A percentile compares a stretch with the other conserved stretches of the same genome.
Conservation (phyloP, 2,329 filamentous ascomycete species). For the Cytospora mali region DNA sequence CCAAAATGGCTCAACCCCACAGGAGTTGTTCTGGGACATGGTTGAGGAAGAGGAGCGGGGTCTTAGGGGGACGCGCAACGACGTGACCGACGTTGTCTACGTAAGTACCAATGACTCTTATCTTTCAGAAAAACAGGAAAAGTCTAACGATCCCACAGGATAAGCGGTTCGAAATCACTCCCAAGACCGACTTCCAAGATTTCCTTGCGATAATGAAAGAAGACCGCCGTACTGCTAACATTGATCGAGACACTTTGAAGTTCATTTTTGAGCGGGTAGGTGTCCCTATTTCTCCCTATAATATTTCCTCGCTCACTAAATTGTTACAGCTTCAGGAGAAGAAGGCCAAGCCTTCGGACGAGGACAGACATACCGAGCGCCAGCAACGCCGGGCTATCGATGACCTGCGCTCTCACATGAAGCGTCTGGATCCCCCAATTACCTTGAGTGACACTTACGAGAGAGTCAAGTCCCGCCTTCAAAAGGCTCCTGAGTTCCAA, state of each 20-base stretch:
- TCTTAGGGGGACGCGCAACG: slow-evolving; percentile 78
- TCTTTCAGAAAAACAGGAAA: slow-evolving; percentile 30
- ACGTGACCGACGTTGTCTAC: slow-evolving; percentile 85
- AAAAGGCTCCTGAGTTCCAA: slow-evolving; percentile 81
- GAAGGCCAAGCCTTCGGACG: slow-evolving; percentile 77
- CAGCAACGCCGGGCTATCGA: slow-evolving; percentile 85
- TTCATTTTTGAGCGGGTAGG: slow-evolving; percentile 82
- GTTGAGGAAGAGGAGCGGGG: slow-evolving; percentile 91
- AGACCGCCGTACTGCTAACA: slow-evolving; percentile 85
- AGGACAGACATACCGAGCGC: slow-evolving; percentile 83
- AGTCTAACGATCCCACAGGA: slow-evolving; percentile 63
- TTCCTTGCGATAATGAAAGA: slow-evolving; percentile 80
- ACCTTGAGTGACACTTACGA: slow-evolving; percentile 82
- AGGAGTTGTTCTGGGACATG: slow-evolving; percentile 95
- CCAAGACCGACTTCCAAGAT: slow-evolving; percentile 85
- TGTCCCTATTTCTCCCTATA: slow-evolving; percentile 25
- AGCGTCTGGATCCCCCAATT: slow-evolving; percentile 86
- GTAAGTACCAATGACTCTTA: slow-evolving; percentile 54
- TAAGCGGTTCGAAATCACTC: slow-evolving; percentile 86
- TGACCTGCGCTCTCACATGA: slow-evolving; percentile 80
- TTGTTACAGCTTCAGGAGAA: slow-evolving; percentile 74
- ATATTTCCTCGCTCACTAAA: slow-evolving; percentile 33
- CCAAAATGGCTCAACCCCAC: slow-evolving; percentile 79
- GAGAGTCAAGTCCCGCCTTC: slow-evolving; percentile 76
- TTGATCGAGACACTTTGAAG: slow-evolving; percentile 76